Percentiles rank a stretch among this genome's conserved stretches.
These are phyloP conservation scores for Lagenidium sp. DNA, from an alignment of 352 stramenopile species.

Conservation along the genomic window DNA sequence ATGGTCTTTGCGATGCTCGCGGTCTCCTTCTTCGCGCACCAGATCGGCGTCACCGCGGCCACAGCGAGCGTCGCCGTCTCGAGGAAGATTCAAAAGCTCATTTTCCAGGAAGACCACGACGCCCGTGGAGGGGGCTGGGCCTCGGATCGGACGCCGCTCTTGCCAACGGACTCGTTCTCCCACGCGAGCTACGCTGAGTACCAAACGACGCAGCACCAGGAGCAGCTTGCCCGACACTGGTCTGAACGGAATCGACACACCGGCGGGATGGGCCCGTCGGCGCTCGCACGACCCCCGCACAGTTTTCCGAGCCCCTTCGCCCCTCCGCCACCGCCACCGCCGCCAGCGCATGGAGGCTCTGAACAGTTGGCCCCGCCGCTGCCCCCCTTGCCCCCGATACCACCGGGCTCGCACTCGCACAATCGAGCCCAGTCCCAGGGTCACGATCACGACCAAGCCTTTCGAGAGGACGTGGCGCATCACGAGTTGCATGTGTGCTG, in stretches of 20 bases:
- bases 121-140: not conserved
- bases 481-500: not conserved
- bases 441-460: not conserved
- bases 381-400: not conserved
- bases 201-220: slow-evolving; percentile 1
- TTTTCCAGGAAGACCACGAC: slow-evolving; percentile 29
- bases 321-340: not conserved
- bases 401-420: not conserved
- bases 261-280: no score
- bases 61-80: slow-evolving; percentile 33
- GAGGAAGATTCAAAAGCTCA: slow-evolving; percentile 23
- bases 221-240: no score
- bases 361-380: not conserved
- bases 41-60: slow-evolving; percentile 37
- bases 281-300: no score
- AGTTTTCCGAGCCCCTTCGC: not conserved
- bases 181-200: not conserved
- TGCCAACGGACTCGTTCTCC: slow-evolving; percentile 4
- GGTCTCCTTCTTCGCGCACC: slow-evolving; percentile 53
- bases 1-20: slow-evolving; percentile 35
- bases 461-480: not conserved
- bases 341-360: no score
- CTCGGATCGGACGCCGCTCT: slow-evolving; percentile 5
- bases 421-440: not conserved
- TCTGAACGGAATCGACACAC: no score